phyloP scores from a whole-genome alignment of 192 early-diverging fungal genomes.

The Coemansia interrupta region DNA sequence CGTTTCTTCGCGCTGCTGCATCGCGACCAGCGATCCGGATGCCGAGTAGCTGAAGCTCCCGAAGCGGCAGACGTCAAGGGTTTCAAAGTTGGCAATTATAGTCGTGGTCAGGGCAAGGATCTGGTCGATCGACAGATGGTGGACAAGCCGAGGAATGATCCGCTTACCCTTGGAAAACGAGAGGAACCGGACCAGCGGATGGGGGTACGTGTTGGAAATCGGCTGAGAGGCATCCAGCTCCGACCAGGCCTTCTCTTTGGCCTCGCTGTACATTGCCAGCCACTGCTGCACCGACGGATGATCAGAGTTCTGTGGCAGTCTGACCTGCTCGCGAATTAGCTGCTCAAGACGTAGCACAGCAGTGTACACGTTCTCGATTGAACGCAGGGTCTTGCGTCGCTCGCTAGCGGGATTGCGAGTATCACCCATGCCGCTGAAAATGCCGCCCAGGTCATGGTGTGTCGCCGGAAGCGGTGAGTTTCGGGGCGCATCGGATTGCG shows the following conservation, averaged over 20 bases:
- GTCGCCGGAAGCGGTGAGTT: constrained; percentile 16
- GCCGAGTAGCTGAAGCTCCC: constrained; percentile 31
- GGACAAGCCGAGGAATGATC: constrained; percentile 77
- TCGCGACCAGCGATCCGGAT: constrained; percentile 17
- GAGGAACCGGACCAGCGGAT: constrained; percentile 85
- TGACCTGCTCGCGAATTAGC: constrained; percentile 68
- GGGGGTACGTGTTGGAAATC: constrained; percentile 59
- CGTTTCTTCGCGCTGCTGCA: constrained; percentile 60
- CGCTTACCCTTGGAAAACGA: constrained; percentile 86
- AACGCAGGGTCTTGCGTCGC: constrained; percentile 57
- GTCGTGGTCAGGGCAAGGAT: constrained; percentile 71
- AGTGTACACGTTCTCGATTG: constrained; percentile 78
- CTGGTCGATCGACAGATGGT: constrained; percentile 75
- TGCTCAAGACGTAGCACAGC: constrained; percentile 80
- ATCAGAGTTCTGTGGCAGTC: constrained; percentile 24
- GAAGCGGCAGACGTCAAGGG: constrained; percentile 63
- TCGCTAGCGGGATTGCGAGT: constrained; percentile 56
- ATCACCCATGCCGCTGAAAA: constrained; percentile 30
- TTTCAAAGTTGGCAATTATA: constrained; percentile 71
- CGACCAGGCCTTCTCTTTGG: constrained; percentile 34
- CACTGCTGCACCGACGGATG: constrained; percentile 34
- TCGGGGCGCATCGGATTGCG: background rate
- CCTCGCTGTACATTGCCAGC: constrained; percentile 28
- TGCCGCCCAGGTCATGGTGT: constrained; percentile 24
- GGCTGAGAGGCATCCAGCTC: constrained; percentile 47